phyloP scores from a whole-genome alignment of 257 asterid genomes.

The Solanum sitiens region DNA sequence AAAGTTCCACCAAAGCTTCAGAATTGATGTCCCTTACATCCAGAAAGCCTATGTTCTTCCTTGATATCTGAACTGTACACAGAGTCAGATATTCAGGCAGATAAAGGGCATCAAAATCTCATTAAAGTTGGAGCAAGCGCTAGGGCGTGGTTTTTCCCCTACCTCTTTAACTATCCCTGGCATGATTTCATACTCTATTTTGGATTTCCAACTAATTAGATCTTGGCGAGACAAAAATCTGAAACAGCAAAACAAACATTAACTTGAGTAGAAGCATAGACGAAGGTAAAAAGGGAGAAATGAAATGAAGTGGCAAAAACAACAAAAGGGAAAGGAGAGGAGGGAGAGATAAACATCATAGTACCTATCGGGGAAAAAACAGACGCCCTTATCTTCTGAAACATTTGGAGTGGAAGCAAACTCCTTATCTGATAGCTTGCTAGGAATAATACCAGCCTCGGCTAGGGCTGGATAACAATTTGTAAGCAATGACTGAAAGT shows the following conservation, averaged over 20 bases:
- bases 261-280: neutral
- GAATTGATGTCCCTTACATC: conserved; percentile 61
- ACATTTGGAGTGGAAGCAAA: conserved; percentile 5
- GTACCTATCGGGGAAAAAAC: conserved; percentile 75
- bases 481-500: conserved; percentile 4
- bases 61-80: conserved; percentile 96
- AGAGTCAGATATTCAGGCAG: conserved; percentile 44
- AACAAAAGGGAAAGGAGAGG: neutral
- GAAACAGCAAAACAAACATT: conserved; percentile 9
- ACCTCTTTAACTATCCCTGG: conserved; percentile 57
- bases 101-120: conserved; percentile 8
- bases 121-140: neutral
- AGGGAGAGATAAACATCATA: neutral
- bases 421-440: conserved; percentile 51
- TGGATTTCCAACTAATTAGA: conserved; percentile 80
- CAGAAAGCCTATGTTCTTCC: conserved; percentile 73
- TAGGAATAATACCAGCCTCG: conserved; percentile 73
- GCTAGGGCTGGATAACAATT: conserved; percentile 52
- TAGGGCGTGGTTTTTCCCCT: conserved; percentile 8
- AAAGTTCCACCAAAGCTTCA: conserved; percentile 50
- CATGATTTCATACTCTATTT: conserved; percentile 54
- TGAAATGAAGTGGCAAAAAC: neutral
- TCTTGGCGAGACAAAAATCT: conserved; percentile 78
- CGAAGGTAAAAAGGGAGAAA: neutral
- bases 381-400: conserved; percentile 12